Evolutionary conservation across 2,329 filamentous ascomycete genomes (phyloP).

Genomic region (Microsporum audouinii): DNA sequence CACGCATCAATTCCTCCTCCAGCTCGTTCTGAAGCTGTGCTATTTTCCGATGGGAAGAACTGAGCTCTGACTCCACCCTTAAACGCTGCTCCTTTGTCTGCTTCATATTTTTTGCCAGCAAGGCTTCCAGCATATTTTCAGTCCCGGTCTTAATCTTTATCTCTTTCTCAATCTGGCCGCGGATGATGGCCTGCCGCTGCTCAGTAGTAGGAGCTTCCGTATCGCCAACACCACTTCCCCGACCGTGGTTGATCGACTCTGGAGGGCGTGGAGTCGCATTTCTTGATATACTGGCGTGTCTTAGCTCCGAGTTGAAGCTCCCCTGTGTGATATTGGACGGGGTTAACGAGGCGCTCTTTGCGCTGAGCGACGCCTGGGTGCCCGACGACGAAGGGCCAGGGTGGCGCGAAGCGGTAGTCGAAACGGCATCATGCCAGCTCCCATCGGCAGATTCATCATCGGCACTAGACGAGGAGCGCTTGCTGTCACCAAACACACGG

Average conservation of each 20-base stretch:
- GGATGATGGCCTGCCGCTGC: conserved; percentile 61
- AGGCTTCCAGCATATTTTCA: conserved; percentile 91
- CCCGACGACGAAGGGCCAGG: conserved; percentile 46
- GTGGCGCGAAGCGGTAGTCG: conserved; percentile 24
- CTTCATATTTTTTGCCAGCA: conserved; percentile 90
- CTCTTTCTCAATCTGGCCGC: conserved; percentile 83
- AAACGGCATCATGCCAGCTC: conserved; percentile 28
- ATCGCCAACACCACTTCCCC: conserved; percentile 42
- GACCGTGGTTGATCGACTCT: conserved; percentile 43
- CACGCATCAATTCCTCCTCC: conserved; percentile 49
- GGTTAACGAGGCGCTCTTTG: conserved; percentile 58
- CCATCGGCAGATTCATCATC: conserved; percentile 30
- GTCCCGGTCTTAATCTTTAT: conserved; percentile 96
- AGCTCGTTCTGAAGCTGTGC: conserved; percentile 48
- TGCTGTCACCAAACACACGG: conserved; percentile 29
- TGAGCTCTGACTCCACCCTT: conserved; percentile 77
- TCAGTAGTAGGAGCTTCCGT: conserved; percentile 52
- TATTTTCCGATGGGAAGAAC: conserved; percentile 66
- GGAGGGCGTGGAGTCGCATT: conserved; percentile 46
- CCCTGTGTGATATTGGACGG: conserved; percentile 63
- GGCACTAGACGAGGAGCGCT: conserved; percentile 27
- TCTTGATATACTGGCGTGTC: conserved; percentile 54
- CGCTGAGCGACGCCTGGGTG: conserved; percentile 47
- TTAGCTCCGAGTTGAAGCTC: conserved; percentile 82
- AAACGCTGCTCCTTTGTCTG: conserved; percentile 77